Evolutionary conservation across 208 protist genomes (phyloP).

Genomic region (Crithidia expoeki): DNA sequence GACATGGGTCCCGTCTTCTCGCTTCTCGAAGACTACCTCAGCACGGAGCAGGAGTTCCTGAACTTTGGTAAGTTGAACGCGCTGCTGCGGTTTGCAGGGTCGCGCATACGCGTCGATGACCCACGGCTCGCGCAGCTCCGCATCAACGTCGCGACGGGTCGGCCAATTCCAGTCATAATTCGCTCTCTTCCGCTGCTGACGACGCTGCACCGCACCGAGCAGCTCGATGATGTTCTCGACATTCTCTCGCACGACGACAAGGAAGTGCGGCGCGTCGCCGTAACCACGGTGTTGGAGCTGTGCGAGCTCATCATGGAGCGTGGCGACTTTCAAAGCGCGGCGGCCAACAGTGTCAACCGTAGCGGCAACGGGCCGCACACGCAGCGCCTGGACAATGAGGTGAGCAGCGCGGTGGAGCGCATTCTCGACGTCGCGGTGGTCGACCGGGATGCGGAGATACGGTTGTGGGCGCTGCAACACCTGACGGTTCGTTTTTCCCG

Average conservation of each 20-base stretch:
- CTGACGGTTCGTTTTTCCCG: conserved; percentile 60
- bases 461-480: conserved; percentile 63
- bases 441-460: conserved; percentile 70
- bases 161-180: conserved; percentile 53
- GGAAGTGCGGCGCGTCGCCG: conserved; percentile 60
- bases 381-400: conserved; percentile 53
- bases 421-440: conserved; percentile 86
- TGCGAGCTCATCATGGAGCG: conserved; percentile 67
- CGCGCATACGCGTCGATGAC: conserved; percentile 37
- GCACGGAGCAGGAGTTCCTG: conserved; percentile 50
- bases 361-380: conserved; percentile 12
- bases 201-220: conserved; percentile 71
- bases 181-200: conserved; percentile 72
- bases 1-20: conserved; percentile 51
- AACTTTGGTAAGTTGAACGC: conserved; percentile 81
- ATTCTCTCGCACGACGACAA: conserved; percentile 80
- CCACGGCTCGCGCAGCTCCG: conserved; percentile 46
- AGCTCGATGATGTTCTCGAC: conserved; percentile 69
- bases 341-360: background rate
- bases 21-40: conserved; percentile 64
- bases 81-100: conserved; percentile 67
- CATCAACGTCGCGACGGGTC: conserved; percentile 47
- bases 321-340: conserved; percentile 13
- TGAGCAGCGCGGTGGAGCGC: conserved; percentile 72
- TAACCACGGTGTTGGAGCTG: conserved; percentile 63